Evolutionary conservation across 1,139 yeast species (phyloP), one percentile per base, ranked within the genome.

Genomic region (Magnusiomyces tetraspermus): DNA sequence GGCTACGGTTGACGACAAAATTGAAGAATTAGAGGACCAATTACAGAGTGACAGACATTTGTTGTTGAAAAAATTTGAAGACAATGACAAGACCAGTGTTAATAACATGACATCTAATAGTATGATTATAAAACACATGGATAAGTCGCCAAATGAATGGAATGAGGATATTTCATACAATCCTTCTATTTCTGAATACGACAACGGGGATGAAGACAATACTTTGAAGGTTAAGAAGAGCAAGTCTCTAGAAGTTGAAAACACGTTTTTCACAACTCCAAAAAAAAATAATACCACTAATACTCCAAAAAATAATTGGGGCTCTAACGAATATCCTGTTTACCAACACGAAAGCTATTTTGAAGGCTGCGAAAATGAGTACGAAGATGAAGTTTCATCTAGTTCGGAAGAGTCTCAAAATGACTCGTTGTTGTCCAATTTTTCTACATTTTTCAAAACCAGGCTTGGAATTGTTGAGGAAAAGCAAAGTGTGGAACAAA

Each of bases 1-100:
- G 24, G 48, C 24, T 8, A 45, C 48, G 2, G 48, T 45, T 4
- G 48, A 45, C 28, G 48, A 45, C 28, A 40, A 45, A 31, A 31
- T 45, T 31, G 48, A 45, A 30, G 48, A 45, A 21, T 19, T 31
- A 11, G 48, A 45, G 11, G 38, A 31, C 24, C 45, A 23, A 15
- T 23, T 40, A 17, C 22, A 40, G 8, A 40, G 17, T 22, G 26
- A 40, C 23, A 40, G 17, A 21, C n/a, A n/a, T 10, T 8, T 22
- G n/a, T 24, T 10, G 4, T 21, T 6, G 21, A 21, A 11, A 28
- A 40, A 22, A 10, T 5, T 8, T n/a, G 10, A 17, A n/a, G 37
- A 22, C n/a, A 19, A 11, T n/a, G 11, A 43, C n/a, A 22, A n/a
- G n/a, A n/a, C n/a, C n/a, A n/a, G n/a, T 26, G 22, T 6, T 24